Evolutionary conservation across 2,329 filamentous ascomycete genomes (phyloP).

Genomic region (Amylocarpus encephaloides): DNA sequence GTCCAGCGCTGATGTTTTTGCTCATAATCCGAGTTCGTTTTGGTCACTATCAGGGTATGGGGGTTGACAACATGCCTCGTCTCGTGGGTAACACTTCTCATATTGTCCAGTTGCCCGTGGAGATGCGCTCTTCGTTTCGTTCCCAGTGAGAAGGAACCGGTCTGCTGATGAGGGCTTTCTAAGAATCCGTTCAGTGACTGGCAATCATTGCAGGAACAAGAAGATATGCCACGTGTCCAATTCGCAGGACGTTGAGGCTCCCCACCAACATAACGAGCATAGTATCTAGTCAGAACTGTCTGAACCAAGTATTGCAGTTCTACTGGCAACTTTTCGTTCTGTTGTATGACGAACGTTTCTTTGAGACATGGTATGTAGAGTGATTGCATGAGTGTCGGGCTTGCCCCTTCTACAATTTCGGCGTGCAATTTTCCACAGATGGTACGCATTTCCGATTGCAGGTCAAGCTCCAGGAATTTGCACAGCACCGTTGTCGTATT

Average conservation of each 20-base stretch:
- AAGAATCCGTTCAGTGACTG: constrained; percentile 7
- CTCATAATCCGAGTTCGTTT: constrained; percentile 3
- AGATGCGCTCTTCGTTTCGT: constrained; percentile 7
- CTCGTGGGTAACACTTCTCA: background rate
- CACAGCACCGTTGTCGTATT: no score
- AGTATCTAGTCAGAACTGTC: constrained; percentile 5
- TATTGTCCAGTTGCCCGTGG: background rate
- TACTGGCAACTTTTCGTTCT: background rate
- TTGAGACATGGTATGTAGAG: constrained; percentile 10
- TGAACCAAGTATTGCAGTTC: constrained; percentile 1
- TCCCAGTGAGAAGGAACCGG: background rate
- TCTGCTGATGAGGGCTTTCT: background rate
- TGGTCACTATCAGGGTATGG: constrained; percentile 13
- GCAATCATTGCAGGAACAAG: constrained; percentile 9
- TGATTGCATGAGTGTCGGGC: constrained; percentile 1
- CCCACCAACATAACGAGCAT: background rate
- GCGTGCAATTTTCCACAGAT: background rate
- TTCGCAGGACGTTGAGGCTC: constrained; percentile 2
- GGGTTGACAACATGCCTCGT: constrained; percentile 5
- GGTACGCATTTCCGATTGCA: constrained; percentile 1
- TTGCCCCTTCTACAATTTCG: background rate
- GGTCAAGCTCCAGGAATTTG: no score
- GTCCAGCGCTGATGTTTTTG: constrained; percentile 1
- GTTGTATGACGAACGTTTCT: background rate
- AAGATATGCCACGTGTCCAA: constrained; percentile 1